Evolutionary conservation across 345 rosid genomes (phyloP), one percentile per base, ranked within the genome.

Genomic region (Aethionema arabicum): DNA sequence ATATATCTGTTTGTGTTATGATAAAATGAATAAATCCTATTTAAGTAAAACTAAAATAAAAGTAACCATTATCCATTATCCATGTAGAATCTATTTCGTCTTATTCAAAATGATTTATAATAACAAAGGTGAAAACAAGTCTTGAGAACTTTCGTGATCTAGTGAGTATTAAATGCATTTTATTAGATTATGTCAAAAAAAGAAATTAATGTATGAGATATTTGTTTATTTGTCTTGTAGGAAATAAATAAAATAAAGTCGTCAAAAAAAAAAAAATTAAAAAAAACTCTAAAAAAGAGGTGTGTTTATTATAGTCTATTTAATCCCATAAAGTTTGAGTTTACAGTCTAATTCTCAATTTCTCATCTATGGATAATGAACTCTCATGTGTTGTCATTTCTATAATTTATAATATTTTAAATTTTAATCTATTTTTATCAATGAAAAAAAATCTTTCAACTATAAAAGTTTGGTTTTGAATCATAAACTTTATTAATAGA

Each of bases 221-320:
- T 35, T 47, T 11, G 27, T 46, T 11, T 5, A 66, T 49, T 51
- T 58, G 39, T 13, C 10, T 33, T 44, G 41, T 21, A 51, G 46
- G 47, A 29, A 44, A 59, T 59, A 52, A 33, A 13, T 10, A 35
- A 8, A 52, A 32, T 30, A 61, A 69, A n/a, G n/a, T n/a, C n/a
- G n/a, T n/a, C n/a, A n/a, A n/a, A n/a, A n/a, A n/a, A n/a, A n/a
- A n/a, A n/a, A n/a, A n/a, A n/a, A n/a, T n/a, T n/a, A n/a, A n/a
- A n/a, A n/a, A n/a, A 69, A 47, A 32, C 32, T 11, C 57, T 53
- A 10, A 54, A n/a, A 33, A 32, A 46, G 45, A 57, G 15, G 48
- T 31, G 31, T 41, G 64, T 55, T 45, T 40, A 56, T 48, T 53
- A 32, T 52, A 61, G 68, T 69, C 67, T 61, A 69, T 62, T 68